phyloP scores from a whole-genome alignment of 2,329 filamentous ascomycete genomes.

The Aspergillus pseudoglaucus region DNA sequence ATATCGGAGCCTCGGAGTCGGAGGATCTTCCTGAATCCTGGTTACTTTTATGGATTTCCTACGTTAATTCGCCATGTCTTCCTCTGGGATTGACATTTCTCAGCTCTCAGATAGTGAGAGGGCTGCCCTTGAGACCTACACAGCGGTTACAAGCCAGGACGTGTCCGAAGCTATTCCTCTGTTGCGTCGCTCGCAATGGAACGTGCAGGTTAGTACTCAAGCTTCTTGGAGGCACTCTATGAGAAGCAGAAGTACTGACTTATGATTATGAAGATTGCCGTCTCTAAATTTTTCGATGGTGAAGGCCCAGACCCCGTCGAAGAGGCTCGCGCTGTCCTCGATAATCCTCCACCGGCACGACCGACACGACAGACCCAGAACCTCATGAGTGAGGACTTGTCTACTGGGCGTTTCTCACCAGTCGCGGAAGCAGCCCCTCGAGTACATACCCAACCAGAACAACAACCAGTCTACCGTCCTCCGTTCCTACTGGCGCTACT shows the following conservation, averaged over 20 bases:
- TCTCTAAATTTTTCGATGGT: constrained; percentile 96
- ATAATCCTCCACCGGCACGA: constrained; percentile 54
- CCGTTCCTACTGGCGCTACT: constrained; percentile 71
- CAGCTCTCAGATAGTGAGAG: constrained; percentile 73
- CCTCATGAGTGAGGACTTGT: constrained; percentile 48
- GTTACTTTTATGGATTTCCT: constrained; percentile 16
- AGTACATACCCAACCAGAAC: constrained; percentile 68
- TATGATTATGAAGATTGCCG: constrained; percentile 64
- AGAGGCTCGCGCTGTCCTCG: constrained; percentile 62
- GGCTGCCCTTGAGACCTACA: constrained; percentile 79
- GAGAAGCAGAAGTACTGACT: constrained; percentile 6
- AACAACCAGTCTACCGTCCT: constrained; percentile 60
- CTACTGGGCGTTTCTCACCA: constrained; percentile 22
- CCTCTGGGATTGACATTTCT: constrained; percentile 47
- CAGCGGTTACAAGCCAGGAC: constrained; percentile 79
- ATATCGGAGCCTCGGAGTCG: neutral
- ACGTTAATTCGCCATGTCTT: constrained; percentile 36
- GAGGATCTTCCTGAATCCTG: neutral
- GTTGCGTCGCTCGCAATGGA: constrained; percentile 86
- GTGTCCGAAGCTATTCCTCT: constrained; percentile 68
- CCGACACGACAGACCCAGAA: constrained; percentile 64
- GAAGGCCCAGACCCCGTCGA: constrained; percentile 77
- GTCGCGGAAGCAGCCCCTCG: constrained; percentile 66
- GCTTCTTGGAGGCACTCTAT: neutral
- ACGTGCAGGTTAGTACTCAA: constrained; percentile 61